Evolutionary conservation across 2,329 filamentous ascomycete species (phyloP).

Genomic region (Fusarium liriodendri): DNA sequence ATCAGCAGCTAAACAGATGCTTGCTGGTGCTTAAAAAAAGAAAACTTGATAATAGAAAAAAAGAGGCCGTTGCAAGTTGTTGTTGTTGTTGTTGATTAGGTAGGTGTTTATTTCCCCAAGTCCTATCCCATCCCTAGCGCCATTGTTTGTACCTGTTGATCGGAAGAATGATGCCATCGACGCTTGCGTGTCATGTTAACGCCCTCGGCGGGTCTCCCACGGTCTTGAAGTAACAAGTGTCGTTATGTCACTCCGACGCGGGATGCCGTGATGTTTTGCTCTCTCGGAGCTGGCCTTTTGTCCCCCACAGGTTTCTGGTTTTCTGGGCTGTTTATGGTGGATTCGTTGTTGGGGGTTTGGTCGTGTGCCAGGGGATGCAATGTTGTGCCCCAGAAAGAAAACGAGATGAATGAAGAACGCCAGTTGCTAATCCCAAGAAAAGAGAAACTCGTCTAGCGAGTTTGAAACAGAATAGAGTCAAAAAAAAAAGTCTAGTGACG

Average conservation of each 20-base stretch:
- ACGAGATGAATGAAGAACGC: neutral
- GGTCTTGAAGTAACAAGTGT: neutral
- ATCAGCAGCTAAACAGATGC: neutral
- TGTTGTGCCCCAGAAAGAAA: neutral
- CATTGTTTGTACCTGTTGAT: neutral
- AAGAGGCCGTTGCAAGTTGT: neutral
- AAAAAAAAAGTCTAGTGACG: constrained; percentile 29
- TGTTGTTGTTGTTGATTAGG: neutral
- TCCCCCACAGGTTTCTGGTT: constrained; percentile 11
- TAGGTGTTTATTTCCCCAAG: neutral
- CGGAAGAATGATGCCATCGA: neutral
- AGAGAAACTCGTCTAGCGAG: neutral
- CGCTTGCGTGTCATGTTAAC: constrained; percentile 3
- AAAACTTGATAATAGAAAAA: neutral
- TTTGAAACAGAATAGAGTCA: neutral
- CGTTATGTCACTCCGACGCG: constrained; percentile 32
- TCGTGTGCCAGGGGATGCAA: neutral
- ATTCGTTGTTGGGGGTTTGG: constrained; percentile 6
- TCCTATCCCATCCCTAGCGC: neutral
- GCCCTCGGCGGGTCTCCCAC: neutral
- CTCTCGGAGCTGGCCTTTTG: neutral
- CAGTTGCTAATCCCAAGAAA: neutral
- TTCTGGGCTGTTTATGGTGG: constrained; percentile 30
- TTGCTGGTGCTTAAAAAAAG: constrained; percentile 12
- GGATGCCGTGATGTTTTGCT: constrained; percentile 37